These are phyloP conservation scores for Alternaria angustiovoidea DNA, from an alignment of 2,329 filamentous ascomycete species.

Conservation along the genomic window DNA sequence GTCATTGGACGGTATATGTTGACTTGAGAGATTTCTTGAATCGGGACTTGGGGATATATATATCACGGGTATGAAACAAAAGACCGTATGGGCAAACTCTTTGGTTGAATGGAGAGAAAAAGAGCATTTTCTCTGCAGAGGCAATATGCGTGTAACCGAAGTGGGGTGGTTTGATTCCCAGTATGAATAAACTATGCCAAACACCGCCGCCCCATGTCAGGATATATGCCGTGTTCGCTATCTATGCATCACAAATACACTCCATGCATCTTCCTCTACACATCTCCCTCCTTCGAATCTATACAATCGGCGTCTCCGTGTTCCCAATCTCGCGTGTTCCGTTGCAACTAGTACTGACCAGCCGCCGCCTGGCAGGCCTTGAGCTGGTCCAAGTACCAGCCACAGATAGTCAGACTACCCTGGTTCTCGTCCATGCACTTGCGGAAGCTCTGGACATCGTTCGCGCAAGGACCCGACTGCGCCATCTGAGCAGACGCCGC, in stretches of 20 bases:
- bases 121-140: background rate
- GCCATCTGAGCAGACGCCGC: constrained; percentile 53
- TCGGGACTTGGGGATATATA: background rate
- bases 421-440: constrained; percentile 95
- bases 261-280: no score
- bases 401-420: constrained; percentile 94
- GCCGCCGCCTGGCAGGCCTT: constrained; percentile 61
- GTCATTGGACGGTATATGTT: background rate
- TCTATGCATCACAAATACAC: constrained; percentile 8
- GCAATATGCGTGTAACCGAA: background rate
- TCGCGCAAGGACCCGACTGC: constrained; percentile 66
- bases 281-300: no score
- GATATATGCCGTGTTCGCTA: constrained; percentile 2
- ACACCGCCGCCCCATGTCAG: background rate
- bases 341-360: constrained; percentile 54
- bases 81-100: background rate
- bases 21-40: background rate
- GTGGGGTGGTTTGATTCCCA: background rate
- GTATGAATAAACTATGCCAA: background rate
- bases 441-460: constrained; percentile 84
- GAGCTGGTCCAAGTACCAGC: constrained; percentile 97
- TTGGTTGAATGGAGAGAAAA: no score
- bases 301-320: no score
- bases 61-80: background rate
- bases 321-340: background rate